A percentile compares a stretch with the other conserved stretches of the same genome.
Evolutionary conservation across 2,329 filamentous ascomycete species (phyloP).

Genomic region (Septoria linicola): DNA sequence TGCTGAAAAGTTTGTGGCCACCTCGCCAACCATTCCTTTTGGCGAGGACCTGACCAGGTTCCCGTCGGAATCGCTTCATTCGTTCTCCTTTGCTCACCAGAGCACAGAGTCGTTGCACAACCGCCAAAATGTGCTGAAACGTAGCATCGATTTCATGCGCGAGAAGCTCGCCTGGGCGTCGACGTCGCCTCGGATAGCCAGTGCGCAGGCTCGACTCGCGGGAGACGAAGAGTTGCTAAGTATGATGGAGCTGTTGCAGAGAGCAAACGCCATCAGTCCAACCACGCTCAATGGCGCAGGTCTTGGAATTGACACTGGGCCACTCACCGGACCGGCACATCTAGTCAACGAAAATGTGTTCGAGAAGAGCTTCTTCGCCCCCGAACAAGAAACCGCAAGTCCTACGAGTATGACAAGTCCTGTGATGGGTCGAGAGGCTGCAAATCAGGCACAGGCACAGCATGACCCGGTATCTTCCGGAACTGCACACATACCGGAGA

Average conservation of each 20-base stretch:
- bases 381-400: constrained; percentile 39
- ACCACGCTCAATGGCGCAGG: constrained; percentile 58
- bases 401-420: constrained; percentile 40
- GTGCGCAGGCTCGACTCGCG: constrained; percentile 75
- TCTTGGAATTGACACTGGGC: constrained; percentile 54
- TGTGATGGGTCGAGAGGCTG: constrained; percentile 12
- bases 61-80: constrained; percentile 92
- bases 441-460: neutral
- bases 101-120: constrained; percentile 80
- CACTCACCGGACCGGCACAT: constrained; percentile 77
- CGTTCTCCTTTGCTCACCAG: constrained; percentile 95
- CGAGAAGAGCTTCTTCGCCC: constrained; percentile 68
- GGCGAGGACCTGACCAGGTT: constrained; percentile 89
- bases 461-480: constrained; percentile 6
- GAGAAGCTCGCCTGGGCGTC: constrained; percentile 82
- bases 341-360: constrained; percentile 76
- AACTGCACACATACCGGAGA: constrained; percentile 14
- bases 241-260: constrained; percentile 84
- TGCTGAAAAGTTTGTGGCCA: constrained; percentile 60
- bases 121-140: constrained; percentile 87
- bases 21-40: constrained; percentile 68
- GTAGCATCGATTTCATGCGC: constrained; percentile 94
- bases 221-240: constrained; percentile 85
- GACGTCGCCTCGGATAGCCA: constrained; percentile 72
- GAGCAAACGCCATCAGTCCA: constrained; percentile 73